Conservation (phyloP, 2,329 filamentous ascomycete genomes). For the Beauveria bassiana region DNA sequence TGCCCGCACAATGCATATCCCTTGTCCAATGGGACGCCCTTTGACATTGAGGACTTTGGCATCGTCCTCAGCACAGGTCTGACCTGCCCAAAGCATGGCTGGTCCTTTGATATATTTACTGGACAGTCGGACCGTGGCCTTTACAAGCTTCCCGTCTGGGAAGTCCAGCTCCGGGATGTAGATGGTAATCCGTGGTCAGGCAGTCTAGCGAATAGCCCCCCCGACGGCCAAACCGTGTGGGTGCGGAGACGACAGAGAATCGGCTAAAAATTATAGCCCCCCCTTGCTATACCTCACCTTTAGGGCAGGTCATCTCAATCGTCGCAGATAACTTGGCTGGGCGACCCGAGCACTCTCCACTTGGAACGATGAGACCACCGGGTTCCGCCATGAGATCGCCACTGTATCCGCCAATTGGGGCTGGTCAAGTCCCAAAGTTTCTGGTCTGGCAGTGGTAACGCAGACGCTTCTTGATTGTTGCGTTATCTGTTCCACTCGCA, state of each 20-base stretch:
- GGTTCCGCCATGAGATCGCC: conserved; percentile 3
- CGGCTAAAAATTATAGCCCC: neutral
- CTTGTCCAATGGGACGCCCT: conserved; percentile 52
- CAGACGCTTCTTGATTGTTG: neutral
- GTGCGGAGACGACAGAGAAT: conserved; percentile 11
- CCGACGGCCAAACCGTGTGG: conserved; percentile 7
- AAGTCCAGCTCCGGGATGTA: conserved; percentile 47
- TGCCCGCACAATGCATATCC: conserved; percentile 63
- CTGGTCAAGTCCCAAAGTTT: no score
- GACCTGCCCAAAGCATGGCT: conserved; percentile 60
- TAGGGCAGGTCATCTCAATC: neutral
- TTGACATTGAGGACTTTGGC: conserved; percentile 69
- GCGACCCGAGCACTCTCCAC: neutral
- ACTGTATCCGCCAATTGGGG: neutral
- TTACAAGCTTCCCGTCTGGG: conserved; percentile 57
- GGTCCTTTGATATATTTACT: conserved; percentile 63
- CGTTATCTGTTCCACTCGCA: neutral
- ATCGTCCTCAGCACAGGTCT: conserved; percentile 54
- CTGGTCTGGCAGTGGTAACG: neutral
- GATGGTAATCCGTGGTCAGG: neutral
- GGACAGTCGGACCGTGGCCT: conserved; percentile 53
- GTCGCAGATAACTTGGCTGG: neutral
- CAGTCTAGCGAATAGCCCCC: neutral
- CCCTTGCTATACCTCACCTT: no score
- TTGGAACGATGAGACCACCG: neutral